Evolutionary conservation across 139 green algal genomes (phyloP).

Genomic region (Closterium sp.): DNA sequence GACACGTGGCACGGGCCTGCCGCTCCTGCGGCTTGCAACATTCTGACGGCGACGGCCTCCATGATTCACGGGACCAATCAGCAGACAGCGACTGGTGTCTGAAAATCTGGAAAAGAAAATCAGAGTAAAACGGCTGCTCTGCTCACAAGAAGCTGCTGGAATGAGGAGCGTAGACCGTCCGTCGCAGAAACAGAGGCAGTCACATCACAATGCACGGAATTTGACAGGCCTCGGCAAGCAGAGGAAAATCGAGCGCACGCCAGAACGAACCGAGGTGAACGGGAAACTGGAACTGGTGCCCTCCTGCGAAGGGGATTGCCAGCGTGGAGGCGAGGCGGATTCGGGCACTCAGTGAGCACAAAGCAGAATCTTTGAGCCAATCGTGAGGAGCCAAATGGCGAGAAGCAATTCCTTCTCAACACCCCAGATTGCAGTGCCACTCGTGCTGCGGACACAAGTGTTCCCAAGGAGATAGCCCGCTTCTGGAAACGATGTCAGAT

Average conservation of each 20-base stretch:
- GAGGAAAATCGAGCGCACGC: too few relatives aligned
- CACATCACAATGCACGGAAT: too few relatives aligned
- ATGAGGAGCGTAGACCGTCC: too few relatives aligned
- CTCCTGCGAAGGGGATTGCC: background rate
- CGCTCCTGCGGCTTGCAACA: background rate
- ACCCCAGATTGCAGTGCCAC: background rate
- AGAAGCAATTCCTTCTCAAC: background rate
- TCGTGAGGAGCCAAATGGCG: background rate
- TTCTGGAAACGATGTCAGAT: too few relatives aligned
- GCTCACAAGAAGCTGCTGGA: too few relatives aligned
- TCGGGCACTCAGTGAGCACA: background rate
- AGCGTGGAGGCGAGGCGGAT: background rate
- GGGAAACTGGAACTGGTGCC: background rate
- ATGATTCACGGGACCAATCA: background rate
- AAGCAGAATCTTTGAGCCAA: background rate
- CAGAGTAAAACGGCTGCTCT: background rate
- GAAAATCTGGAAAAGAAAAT: background rate
- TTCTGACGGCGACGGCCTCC: background rate
- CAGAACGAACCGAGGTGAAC: background rate
- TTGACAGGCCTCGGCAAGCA: too few relatives aligned
- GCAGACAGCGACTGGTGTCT: background rate
- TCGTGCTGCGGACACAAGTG: too few relatives aligned
- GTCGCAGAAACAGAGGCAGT: too few relatives aligned
- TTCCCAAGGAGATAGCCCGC: too few relatives aligned
- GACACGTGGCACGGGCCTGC: background rate